phyloP scores from a whole-genome alignment of 441 rosid genomes.

The Dalechampia spathulata region DNA sequence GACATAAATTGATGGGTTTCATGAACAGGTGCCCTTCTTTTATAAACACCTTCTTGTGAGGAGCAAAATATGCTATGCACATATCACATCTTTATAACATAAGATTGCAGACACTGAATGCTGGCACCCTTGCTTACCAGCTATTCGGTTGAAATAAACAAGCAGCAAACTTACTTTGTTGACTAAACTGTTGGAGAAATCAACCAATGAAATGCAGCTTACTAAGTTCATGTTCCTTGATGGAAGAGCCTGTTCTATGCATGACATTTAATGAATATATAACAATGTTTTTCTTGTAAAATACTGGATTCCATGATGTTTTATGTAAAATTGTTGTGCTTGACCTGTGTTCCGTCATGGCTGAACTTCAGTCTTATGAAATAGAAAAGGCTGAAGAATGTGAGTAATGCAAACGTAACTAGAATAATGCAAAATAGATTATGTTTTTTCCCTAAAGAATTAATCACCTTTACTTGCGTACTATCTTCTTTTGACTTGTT shows the following conservation, averaged over 20 bases:
- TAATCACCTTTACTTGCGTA: neutral
- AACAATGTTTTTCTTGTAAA: neutral
- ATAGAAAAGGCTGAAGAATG: neutral
- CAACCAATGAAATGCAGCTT: neutral
- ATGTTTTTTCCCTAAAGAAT: neutral
- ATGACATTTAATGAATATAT: too few species aligned
- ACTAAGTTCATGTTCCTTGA: neutral
- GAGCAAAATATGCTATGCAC: slow-evolving; percentile 6
- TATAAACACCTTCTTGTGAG: neutral
- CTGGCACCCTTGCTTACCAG: neutral
- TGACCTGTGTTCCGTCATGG: neutral
- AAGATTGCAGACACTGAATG: neutral
- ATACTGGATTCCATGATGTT: too few species aligned
- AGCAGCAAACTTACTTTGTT: neutral
- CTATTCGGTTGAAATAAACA: neutral
- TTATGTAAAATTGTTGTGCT: neutral
- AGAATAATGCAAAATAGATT: neutral
- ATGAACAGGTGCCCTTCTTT: too few species aligned
- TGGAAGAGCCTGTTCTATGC: too few species aligned
- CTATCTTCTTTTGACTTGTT: neutral
- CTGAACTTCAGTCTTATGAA: neutral
- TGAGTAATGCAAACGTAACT: neutral
- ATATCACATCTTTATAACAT: neutral
- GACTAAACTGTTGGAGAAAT: neutral
- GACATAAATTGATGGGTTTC: neutral